Evolutionary conservation across 257 asterid genomes (phyloP).

Genomic region (Solanum gandarillasii): DNA sequence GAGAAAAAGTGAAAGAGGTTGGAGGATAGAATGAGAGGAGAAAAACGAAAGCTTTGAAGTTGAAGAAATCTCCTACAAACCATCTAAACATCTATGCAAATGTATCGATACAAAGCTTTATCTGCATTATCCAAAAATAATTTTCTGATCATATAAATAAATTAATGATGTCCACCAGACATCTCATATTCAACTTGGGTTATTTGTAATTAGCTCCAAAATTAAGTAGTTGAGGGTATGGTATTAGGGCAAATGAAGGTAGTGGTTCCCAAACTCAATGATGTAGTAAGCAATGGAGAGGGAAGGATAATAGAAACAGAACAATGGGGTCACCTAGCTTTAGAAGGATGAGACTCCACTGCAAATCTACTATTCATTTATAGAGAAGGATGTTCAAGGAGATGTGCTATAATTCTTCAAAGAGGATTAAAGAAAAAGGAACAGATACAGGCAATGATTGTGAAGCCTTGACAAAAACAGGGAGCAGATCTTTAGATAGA

Average conservation of each 20-base stretch:
- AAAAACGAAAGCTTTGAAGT: neutral
- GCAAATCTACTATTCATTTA: neutral
- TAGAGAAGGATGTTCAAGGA: neutral
- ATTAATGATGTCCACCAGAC: neutral
- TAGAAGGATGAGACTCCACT: neutral
- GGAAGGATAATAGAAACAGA: neutral
- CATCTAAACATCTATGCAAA: neutral
- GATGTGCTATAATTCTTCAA: neutral
- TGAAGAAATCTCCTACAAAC: neutral
- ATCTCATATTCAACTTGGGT: neutral
- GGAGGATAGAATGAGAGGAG: neutral
- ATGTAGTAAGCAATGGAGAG: neutral
- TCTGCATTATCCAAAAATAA: neutral
- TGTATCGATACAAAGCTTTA: neutral
- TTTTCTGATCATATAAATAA: neutral
- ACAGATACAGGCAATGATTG: neutral
- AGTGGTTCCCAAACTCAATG: neutral
- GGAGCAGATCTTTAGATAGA: neutral
- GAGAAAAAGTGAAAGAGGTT: neutral
- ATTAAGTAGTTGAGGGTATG: neutral
- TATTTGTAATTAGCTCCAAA: neutral
- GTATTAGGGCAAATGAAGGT: neutral
- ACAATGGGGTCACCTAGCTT: neutral
- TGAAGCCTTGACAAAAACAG: neutral
- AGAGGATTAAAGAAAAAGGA: neutral